These are phyloP conservation scores for Sabuloglossum arenarium DNA, from an alignment of 495 filamentous ascomycete genomes.

Conservation along the genomic window DNA sequence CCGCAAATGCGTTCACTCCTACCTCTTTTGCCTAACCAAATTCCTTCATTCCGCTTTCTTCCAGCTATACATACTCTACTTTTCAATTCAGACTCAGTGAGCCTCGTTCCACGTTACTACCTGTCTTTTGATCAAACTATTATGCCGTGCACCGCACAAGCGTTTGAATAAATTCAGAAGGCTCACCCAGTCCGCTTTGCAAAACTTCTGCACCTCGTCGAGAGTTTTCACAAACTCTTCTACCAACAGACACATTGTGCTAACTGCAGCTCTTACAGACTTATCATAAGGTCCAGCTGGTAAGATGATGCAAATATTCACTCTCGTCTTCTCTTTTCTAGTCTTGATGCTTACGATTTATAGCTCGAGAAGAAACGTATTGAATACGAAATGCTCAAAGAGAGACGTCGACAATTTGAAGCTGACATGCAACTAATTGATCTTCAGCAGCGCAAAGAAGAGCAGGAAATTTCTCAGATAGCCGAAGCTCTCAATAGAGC, in stretches of 20 bases:
- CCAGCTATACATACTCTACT: neutral
- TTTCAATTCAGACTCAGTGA: constrained; percentile 5
- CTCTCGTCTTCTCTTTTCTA: constrained; percentile 1
- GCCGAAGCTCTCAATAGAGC: constrained; percentile 43
- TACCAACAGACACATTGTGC: neutral
- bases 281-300: constrained; percentile 37
- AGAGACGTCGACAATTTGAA: constrained; percentile 69
- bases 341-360: constrained; percentile 13
- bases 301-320: constrained; percentile 15
- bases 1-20: neutral
- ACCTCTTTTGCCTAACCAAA: neutral
- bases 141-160: neutral
- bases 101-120: neutral
- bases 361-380: constrained; percentile 85
- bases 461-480: constrained; percentile 63
- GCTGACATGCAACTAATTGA: constrained; percentile 74
- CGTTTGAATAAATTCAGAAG: neutral
- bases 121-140: neutral
- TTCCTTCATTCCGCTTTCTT: neutral
- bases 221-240: neutral
- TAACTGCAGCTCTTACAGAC: constrained; percentile 21
- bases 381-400: constrained; percentile 67
- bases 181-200: neutral
- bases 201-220: neutral
- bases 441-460: constrained; percentile 56